A percentile compares a stretch with the other conserved stretches of the same genome.
phyloP scores from a whole-genome alignment of 2,329 filamentous ascomycete species.

The Aspergillus costaricaensis region DNA sequence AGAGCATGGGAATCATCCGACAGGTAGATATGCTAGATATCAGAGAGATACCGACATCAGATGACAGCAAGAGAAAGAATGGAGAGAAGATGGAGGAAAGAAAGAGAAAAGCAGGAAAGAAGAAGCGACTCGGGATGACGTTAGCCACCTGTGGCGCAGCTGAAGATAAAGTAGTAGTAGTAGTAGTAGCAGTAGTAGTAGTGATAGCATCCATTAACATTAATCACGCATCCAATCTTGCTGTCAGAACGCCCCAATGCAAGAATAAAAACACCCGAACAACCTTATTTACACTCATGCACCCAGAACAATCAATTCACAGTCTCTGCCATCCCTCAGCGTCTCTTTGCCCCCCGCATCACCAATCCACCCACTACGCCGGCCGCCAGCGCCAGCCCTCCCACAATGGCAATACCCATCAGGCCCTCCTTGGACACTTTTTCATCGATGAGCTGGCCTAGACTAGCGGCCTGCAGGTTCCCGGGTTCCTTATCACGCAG shows the following conservation, averaged over 20 bases:
- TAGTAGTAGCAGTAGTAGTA: too few relatives aligned
- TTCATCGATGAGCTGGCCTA: slow-evolving; percentile 88
- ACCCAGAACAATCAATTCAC: neutral
- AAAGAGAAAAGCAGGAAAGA: neutral
- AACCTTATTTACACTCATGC: neutral
- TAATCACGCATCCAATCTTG: slow-evolving; percentile 7
- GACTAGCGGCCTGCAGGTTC: slow-evolving; percentile 85
- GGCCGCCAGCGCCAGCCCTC: slow-evolving; percentile 86
- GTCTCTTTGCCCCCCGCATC: slow-evolving; percentile 72
- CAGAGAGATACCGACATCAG: neutral
- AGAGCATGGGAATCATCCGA: neutral
- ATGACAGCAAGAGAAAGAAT: neutral
- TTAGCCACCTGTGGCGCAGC: slow-evolving; percentile 9
- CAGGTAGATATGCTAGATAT: neutral
- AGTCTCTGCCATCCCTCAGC: slow-evolving; percentile 30
- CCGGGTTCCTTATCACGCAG: slow-evolving; percentile 86
- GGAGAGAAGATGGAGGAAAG: neutral
- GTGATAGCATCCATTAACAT: neutral
- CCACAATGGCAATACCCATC: slow-evolving; percentile 91
- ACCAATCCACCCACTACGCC: slow-evolving; percentile 90
- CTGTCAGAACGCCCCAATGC: slow-evolving; percentile 5
- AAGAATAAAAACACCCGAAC: neutral
- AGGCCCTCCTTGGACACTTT: slow-evolving; percentile 93
- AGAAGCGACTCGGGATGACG: slow-evolving; percentile 10
- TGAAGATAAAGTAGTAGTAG: too few relatives aligned